These are phyloP conservation scores for Ophiosphaerella herpotricha DNA, from an alignment of 2,329 filamentous ascomycete genomes.

Conservation along the genomic window DNA sequence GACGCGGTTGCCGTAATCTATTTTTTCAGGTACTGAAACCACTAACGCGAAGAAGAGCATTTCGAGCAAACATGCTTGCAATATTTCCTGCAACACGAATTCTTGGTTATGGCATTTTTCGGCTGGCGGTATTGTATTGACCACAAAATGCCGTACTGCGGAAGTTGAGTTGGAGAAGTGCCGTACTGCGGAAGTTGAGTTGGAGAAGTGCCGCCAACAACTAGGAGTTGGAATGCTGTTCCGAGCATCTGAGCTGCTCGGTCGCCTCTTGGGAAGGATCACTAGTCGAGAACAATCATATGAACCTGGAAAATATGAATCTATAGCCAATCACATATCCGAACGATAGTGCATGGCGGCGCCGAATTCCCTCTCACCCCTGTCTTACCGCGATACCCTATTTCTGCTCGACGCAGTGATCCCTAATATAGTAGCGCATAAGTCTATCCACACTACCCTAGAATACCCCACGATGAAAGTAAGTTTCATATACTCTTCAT, in stretches of 20 bases:
- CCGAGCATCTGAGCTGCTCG: conserved; percentile 4
- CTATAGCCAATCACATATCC: conserved; percentile 18
- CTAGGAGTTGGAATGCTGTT: too few relatives aligned
- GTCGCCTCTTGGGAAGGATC: conserved; percentile 13
- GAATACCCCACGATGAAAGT: conserved; percentile 36
- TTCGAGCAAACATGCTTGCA: conserved; percentile 1
- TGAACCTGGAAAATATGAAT: conserved; percentile 6
- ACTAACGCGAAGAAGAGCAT: conserved; percentile 8
- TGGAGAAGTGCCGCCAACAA: too few relatives aligned
- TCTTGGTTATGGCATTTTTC: too few relatives aligned
- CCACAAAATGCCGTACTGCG: neutral
- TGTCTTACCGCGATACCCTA: conserved; percentile 20
- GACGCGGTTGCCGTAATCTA: conserved; percentile 23
- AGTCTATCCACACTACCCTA: conserved; percentile 41
- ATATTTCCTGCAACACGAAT: too few relatives aligned
- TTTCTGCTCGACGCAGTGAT: conserved; percentile 32
- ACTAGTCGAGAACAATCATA: conserved; percentile 9
- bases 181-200: neutral
- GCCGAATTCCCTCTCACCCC: conserved; percentile 12
- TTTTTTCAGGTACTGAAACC: conserved; percentile 24
- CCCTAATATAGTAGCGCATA: conserved; percentile 26
- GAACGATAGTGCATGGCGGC: conserved; percentile 24
- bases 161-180: too few relatives aligned
- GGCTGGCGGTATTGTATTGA: too few relatives aligned
- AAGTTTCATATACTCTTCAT: conserved; percentile 44